phyloP scores from a whole-genome alignment of 202 grass and related monocot genomes.

The Carex sylvatica region DNA sequence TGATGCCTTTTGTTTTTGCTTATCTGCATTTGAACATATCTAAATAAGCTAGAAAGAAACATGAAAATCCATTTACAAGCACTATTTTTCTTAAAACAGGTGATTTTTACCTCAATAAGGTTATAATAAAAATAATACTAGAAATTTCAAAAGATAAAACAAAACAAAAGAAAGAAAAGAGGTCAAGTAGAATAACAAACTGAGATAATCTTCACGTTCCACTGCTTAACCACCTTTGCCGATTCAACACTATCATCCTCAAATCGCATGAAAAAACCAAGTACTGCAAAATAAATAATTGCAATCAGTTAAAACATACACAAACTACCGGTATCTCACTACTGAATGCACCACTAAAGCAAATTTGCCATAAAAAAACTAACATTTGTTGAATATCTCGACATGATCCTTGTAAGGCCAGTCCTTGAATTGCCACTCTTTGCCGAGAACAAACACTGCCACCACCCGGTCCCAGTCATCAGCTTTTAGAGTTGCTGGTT shows the following conservation, averaged over 20 bases:
- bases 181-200: constrained; percentile 43
- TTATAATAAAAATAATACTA: not conserved
- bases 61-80: not conserved
- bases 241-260: constrained; percentile 97
- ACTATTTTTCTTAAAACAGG: not conserved
- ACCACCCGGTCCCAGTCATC: constrained; percentile 89
- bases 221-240: constrained; percentile 92
- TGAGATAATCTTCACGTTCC: constrained; percentile 96
- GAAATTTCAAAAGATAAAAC: too few species aligned
- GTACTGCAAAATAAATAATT: constrained; percentile 61
- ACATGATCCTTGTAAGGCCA: constrained; percentile 99
- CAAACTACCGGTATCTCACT: not conserved
- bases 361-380: not conserved
- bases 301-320: not conserved
- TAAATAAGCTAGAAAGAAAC: constrained; percentile 1
- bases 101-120: not conserved
- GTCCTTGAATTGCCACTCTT: constrained; percentile 99
- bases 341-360: not conserved
- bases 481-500: constrained; percentile 60
- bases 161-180: not conserved
- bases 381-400: constrained; percentile 95
- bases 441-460: constrained; percentile 88
- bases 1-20: constrained; percentile 99
- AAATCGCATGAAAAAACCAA: constrained; percentile 88
- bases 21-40: constrained; percentile 46